Base-by-base conservation (phyloP, 2,329 filamentous ascomycete species). In the Colletotrichum melonis region DNA sequence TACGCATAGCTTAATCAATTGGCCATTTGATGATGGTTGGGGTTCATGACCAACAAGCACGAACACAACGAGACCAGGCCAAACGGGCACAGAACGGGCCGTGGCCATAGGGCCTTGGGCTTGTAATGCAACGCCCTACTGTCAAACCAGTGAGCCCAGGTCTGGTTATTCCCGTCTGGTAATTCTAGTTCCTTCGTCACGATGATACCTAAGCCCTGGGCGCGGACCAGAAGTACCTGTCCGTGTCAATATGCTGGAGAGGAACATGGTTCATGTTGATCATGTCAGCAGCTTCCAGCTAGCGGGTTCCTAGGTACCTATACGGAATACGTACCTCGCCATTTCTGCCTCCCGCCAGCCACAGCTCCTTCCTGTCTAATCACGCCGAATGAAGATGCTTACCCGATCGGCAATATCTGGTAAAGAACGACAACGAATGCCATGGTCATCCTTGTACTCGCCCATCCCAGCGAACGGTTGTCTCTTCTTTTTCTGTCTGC, bases 81-180 rank as follows among this genome's bases (percentile, higher is more conserved):
- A 73, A 73, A 73, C 70, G 67, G 60, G 60, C 67, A 66, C 67
- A 62, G 71, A 65, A 55, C 67, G 67, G 67, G 54, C 71, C 71
- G 67, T 71, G 67, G 67, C 67, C 67, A 49, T 66, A 62, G 67
- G 59, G 28, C 32, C 32, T 57, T 28, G 30, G 52, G 26, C 63
- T 66, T 59, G 60, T 56, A 73, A 73, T 73, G 71, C 71, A 62
- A 62, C 54, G 56, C 65, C 56, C 65, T 55, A 57, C 67, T 65
- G 32, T n/a, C 54, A 71, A 62, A 49, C 60, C 71, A 70, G 63
- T 56, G 32, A 73, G 60, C 59, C 24, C 54, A 69, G 28, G 67
- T 57, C 66, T 60, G 60, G 56, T 30, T 19, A 42, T 16, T 42
- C 38, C 16, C 5, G 38, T 42, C 66, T 60, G 60, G 56, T 30